Percentiles rank a stretch among this genome's conserved stretches.
These are phyloP conservation scores for Diplocarpon mali DNA, from an alignment of 2,329 filamentous ascomycete genomes.

Conservation along the genomic window DNA sequence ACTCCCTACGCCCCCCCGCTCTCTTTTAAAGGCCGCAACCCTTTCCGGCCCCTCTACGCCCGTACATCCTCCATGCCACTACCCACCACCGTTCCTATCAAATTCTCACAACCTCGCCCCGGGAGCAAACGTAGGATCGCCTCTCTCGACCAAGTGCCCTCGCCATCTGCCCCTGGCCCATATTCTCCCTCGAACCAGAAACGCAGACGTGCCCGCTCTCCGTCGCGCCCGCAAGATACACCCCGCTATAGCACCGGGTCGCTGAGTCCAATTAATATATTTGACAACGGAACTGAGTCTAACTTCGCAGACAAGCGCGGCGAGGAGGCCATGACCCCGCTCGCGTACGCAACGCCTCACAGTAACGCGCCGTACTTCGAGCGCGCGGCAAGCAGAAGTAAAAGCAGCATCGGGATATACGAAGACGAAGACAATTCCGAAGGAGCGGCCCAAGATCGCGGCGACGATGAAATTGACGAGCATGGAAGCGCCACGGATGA, in stretches of 20 bases:
- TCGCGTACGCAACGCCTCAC: conserved; percentile 66
- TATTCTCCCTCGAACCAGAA: conserved; percentile 5
- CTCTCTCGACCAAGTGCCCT: conserved; percentile 29
- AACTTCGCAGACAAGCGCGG: neutral
- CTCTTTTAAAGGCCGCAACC: conserved; percentile 22
- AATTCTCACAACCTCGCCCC: conserved; percentile 24
- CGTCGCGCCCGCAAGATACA: conserved; percentile 40
- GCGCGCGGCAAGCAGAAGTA: conserved; percentile 1
- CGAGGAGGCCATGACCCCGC: conserved; percentile 41
- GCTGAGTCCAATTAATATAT: conserved; percentile 20
- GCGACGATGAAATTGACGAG: conserved; percentile 16
- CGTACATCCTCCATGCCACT: conserved; percentile 41
- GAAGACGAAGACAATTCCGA: conserved; percentile 8
- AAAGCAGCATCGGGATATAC: conserved; percentile 8
- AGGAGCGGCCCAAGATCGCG: no score
- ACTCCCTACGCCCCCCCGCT: conserved; percentile 8
- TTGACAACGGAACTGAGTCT: conserved; percentile 18
- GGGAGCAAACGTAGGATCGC: conserved; percentile 34
- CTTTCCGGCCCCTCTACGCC: conserved; percentile 36
- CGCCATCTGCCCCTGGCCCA: neutral
- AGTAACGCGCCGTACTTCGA: conserved; percentile 44
- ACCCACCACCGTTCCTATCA: conserved; percentile 30
- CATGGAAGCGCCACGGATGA: conserved; percentile 20
- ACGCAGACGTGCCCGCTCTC: conserved; percentile 37
- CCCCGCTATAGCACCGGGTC: conserved; percentile 39